Evolutionary conservation across 1,284 basidiomycete species (phyloP).

Genomic region (Cryptococcus deneoformans): DNA sequence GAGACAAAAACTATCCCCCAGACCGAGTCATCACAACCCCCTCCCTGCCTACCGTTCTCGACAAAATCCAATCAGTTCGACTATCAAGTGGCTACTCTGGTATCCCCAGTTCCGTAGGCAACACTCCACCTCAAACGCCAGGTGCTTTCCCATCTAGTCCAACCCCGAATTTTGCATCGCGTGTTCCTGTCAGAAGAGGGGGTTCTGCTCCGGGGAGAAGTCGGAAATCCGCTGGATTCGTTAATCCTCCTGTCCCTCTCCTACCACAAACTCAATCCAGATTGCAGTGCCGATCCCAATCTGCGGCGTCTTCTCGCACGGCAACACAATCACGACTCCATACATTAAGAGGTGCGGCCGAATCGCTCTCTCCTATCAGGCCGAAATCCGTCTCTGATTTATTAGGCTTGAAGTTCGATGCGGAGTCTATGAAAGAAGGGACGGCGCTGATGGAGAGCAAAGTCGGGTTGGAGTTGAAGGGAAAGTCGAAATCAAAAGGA

Average conservation of each 20-base stretch:
- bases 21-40: slow-evolving; percentile 57
- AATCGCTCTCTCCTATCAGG: slow-evolving; percentile 15
- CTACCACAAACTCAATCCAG: too few species aligned
- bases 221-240: slow-evolving; percentile 1
- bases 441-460: slow-evolving; percentile 11
- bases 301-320: too few species aligned
- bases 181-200: slow-evolving; percentile 18
- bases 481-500: slow-evolving; percentile 37
- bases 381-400: slow-evolving; percentile 47
- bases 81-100: not conserved
- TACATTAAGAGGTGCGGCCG: slow-evolving; percentile 16
- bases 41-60: slow-evolving; percentile 59
- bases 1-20: slow-evolving; percentile 13
- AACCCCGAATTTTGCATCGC: too few species aligned
- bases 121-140: too few species aligned
- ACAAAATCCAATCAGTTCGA: slow-evolving; percentile 58
- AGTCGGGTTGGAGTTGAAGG: slow-evolving; percentile 1
- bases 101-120: too few species aligned
- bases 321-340: slow-evolving; percentile 25
- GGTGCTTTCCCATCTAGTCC: too few species aligned
- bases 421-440: slow-evolving; percentile 11
- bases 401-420: slow-evolving; percentile 28
- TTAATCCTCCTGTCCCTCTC: too few species aligned
- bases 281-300: too few species aligned
- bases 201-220: slow-evolving; percentile 27